These are phyloP conservation scores for Exidia glandulosa DNA, from an alignment of 768 basidiomycete genomes.

Conservation along the genomic window DNA sequence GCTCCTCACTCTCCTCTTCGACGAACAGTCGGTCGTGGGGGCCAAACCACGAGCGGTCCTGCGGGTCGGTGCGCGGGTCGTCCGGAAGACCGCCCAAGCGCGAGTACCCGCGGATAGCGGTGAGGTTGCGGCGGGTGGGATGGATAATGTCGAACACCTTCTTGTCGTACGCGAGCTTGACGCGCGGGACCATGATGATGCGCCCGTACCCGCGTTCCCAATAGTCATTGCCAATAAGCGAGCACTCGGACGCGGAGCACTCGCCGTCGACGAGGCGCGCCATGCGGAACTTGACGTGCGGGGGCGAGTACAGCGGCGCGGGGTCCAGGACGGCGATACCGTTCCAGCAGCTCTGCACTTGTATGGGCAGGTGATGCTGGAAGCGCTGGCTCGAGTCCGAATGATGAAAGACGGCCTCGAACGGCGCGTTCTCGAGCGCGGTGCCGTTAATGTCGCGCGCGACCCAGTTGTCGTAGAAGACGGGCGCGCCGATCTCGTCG, in stretches of 20 bases:
- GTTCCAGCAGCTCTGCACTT: slow-evolving; percentile 98
- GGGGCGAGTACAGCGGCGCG: slow-evolving; percentile 85
- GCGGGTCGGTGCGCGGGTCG: slow-evolving; percentile 91
- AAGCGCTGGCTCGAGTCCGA: slow-evolving; percentile 64
- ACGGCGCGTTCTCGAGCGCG: slow-evolving; percentile 94
- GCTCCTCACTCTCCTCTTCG: slow-evolving; percentile 67
- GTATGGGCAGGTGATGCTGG: slow-evolving; percentile 85
- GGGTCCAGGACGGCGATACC: slow-evolving; percentile 94
- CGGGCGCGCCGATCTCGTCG: slow-evolving; percentile 81
- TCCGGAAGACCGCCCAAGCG: slow-evolving; percentile 95
- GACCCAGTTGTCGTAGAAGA: slow-evolving; percentile 99
- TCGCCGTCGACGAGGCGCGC: slow-evolving; percentile 78
- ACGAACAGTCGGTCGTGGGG: slow-evolving; percentile 93
- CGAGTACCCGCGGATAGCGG: slow-evolving; percentile 88
- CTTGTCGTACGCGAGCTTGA: slow-evolving; percentile 94
- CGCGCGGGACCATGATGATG: slow-evolving; percentile 95
- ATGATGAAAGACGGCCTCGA: slow-evolving; percentile 90
- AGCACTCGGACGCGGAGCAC: slow-evolving; percentile 92
- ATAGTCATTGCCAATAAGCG: slow-evolving; percentile 96
- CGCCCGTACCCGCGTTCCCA: slow-evolving; percentile 94
- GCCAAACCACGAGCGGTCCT: slow-evolving; percentile 96
- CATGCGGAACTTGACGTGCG: slow-evolving; percentile 93
- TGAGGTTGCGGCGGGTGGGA: slow-evolving; percentile 79
- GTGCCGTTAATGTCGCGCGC: slow-evolving; percentile 98
- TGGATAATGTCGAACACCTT: slow-evolving; percentile 94